Percentiles rank a stretch among this genome's conserved stretches.
These are phyloP conservation scores for Panicum miliaceum DNA, from an alignment of 176 grass and related monocot species.

Conservation along the genomic window DNA sequence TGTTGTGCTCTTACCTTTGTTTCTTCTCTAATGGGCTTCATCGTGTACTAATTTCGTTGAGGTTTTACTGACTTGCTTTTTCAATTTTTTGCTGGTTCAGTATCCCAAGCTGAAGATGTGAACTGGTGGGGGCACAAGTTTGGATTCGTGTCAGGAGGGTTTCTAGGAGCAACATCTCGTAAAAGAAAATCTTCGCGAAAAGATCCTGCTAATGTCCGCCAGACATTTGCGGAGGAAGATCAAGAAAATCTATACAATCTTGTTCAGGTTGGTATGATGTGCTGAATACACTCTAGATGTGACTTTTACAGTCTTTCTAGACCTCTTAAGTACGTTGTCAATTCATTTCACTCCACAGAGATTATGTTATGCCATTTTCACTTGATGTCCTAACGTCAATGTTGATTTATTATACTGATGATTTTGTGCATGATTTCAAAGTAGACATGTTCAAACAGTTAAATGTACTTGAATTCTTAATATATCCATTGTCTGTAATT, in stretches of 20 bases:
- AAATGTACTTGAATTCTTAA: neutral
- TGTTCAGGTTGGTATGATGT: conserved; percentile 75
- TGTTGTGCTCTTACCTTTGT: neutral
- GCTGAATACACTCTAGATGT: neutral
- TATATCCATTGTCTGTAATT: conserved; percentile 11
- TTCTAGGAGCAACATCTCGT: conserved; percentile 70
- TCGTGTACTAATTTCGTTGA: neutral
- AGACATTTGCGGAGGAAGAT: conserved; percentile 90
- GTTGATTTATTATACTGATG: neutral
- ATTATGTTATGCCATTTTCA: conserved; percentile 21
- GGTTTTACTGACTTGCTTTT: conserved; percentile 31
- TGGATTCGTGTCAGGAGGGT: conserved; percentile 80
- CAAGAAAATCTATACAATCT: conserved; percentile 99
- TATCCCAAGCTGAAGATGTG: conserved; percentile 64
- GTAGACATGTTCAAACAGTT: neutral
- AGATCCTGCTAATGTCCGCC: conserved; percentile 54
- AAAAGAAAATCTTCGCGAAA: conserved; percentile 57
- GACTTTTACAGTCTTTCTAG: neutral
- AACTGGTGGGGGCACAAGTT: conserved; percentile 96
- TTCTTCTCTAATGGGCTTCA: neutral
- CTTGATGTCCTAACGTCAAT: neutral
- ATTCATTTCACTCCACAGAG: conserved; percentile 12
- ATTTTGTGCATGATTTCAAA: neutral
- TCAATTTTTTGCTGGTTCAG: conserved; percentile 36
- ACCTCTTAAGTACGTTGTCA: neutral